A percentile compares a stretch with the other conserved stretches of the same genome.
phyloP scores from a whole-genome alignment of 768 basidiomycete species.

The Lenzites betulinus region DNA sequence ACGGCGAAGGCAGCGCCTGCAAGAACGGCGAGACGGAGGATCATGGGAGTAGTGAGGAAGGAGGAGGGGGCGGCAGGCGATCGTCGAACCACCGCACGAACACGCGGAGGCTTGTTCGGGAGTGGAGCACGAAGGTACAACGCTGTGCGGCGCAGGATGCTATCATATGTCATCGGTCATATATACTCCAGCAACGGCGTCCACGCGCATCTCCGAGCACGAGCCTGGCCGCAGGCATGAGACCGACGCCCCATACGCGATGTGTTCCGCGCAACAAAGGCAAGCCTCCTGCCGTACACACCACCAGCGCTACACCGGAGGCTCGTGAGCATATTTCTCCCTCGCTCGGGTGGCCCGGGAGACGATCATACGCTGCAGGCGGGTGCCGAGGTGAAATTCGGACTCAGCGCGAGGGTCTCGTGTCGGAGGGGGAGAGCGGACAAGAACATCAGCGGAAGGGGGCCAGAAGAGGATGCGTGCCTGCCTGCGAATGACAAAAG shows the following conservation, averaged over 20 bases:
- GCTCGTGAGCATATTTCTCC: neutral
- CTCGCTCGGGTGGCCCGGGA: too few species aligned
- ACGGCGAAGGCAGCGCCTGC: neutral
- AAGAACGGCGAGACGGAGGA: slow-evolving; percentile 2
- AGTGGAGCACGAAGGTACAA: neutral
- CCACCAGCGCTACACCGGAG: neutral
- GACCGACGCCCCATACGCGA: slow-evolving; percentile 13
- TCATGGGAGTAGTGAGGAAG: neutral
- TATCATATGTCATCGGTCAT: neutral
- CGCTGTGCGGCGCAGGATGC: neutral
- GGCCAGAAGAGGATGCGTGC: slow-evolving; percentile 5
- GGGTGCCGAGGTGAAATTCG: neutral
- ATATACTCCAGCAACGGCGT: neutral
- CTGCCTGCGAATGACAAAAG: slow-evolving; percentile 7
- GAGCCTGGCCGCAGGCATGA: slow-evolving; percentile 4
- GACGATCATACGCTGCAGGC: neutral
- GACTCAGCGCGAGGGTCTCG: neutral
- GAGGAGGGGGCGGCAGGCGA: neutral
- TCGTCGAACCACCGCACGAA: neutral
- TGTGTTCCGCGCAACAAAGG: slow-evolving; percentile 8
- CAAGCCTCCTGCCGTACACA: neutral
- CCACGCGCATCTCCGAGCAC: slow-evolving; percentile 6
- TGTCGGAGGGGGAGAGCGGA: neutral
- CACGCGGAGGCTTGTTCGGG: slow-evolving; percentile 6
- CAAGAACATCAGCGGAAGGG: neutral